phyloP scores from a whole-genome alignment of 352 stramenopile species.

The Thraustochytrium sp. region DNA sequence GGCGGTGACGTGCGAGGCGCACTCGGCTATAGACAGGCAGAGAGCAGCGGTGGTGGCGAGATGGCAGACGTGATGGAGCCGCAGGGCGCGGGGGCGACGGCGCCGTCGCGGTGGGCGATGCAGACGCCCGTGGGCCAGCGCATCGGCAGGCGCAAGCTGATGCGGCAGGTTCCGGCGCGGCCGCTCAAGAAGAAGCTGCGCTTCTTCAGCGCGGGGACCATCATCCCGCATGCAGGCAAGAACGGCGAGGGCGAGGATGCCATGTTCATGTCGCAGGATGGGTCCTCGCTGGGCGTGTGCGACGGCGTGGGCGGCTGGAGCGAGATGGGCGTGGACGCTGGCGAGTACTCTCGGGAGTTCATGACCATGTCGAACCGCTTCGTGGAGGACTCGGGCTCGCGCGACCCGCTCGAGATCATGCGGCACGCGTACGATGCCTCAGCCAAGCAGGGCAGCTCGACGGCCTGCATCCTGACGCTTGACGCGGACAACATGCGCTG shows the following conservation, averaged over 20 bases:
- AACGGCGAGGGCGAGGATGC: conserved; percentile 70
- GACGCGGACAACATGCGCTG: conserved; percentile 64
- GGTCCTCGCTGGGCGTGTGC: conserved; percentile 64
- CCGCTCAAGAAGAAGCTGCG: background rate
- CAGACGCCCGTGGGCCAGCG: background rate
- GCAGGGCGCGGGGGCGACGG: too few species aligned
- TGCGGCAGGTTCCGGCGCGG: background rate
- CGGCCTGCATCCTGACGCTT: conserved; percentile 61
- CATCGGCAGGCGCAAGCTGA: background rate
- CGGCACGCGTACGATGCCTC: conserved; percentile 49
- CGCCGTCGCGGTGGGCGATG: background rate
- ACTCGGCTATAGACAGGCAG: too few species aligned
- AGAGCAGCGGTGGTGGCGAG: too few species aligned
- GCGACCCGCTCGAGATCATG: conserved; percentile 30
- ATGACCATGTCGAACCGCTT: conserved; percentile 69
- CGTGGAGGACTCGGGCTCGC: conserved; percentile 51
- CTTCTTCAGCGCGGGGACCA: background rate
- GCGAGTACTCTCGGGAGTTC: conserved; percentile 70
- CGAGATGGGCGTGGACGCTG: conserved; percentile 68
- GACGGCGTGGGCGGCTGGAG: conserved; percentile 76
- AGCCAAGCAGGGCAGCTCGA: conserved; percentile 57
- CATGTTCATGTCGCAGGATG: conserved; percentile 66
- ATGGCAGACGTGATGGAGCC: too few species aligned
- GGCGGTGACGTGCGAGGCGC: too few species aligned
- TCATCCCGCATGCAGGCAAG: conserved; percentile 71